Conservation (phyloP, 78 protist species). For the Goniomonas avonlea region DNA sequence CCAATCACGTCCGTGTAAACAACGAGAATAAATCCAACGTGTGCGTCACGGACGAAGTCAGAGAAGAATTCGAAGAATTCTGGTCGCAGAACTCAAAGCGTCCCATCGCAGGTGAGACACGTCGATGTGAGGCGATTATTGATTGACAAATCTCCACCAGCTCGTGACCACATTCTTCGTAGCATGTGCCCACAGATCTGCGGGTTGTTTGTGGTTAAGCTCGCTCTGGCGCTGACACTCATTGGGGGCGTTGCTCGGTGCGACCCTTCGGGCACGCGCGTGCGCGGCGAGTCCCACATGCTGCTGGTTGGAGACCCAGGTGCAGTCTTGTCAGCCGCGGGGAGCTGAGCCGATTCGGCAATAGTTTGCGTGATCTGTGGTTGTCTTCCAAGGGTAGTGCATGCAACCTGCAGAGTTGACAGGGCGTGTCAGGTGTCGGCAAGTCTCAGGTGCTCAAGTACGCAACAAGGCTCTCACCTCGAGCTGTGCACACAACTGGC, state of each 20-base stretch:
- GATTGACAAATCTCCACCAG: no score
- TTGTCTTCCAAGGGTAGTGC: no score
- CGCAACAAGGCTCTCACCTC: constrained; percentile 47
- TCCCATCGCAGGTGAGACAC: no score
- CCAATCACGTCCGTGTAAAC: no score
- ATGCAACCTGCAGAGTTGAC: no score
- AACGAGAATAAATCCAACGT: no score
- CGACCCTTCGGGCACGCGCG: constrained; percentile 29
- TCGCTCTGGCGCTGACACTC: constrained; percentile 66
- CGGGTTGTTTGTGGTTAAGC: constrained; percentile 49
- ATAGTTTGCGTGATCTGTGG: no score
- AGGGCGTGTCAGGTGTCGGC: constrained; percentile 36
- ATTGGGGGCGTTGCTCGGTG: constrained; percentile 75
- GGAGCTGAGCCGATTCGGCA: background rate
- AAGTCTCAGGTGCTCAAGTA: constrained; percentile 32
- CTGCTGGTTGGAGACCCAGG: constrained; percentile 94
- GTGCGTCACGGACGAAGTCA: no score
- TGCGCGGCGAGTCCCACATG: constrained; percentile 87
- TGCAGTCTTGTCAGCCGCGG: background rate
- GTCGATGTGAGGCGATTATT: no score
- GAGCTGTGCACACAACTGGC: constrained; percentile 91
- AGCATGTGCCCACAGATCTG: constrained; percentile 16
- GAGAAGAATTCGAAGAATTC: no score
- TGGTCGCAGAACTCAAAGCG: background rate
- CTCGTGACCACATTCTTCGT: constrained; percentile 8